Conservation (phyloP, 2,329 filamentous ascomycete species). For the Trichoderma semiorbis region DNA sequence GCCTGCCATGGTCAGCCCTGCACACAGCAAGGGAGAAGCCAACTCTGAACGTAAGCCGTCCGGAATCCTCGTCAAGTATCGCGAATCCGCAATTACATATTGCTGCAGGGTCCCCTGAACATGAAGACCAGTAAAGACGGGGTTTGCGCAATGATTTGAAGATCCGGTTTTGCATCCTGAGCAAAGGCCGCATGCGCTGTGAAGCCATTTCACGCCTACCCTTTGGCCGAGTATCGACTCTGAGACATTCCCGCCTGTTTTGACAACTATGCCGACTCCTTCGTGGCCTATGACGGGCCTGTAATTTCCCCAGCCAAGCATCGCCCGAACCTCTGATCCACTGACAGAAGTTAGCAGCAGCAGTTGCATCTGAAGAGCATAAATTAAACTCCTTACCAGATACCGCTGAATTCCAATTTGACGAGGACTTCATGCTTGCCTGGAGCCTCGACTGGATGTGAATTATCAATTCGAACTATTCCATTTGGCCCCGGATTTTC, state of each 20-base stretch:
- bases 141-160: slow-evolving; percentile 39
- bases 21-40: slow-evolving; percentile 32
- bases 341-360: slow-evolving; percentile 15
- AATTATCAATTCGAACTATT: not conserved
- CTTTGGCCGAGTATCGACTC: slow-evolving; percentile 30
- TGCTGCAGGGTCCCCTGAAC: slow-evolving; percentile 33
- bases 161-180: slow-evolving; percentile 33
- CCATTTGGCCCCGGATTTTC: not conserved
- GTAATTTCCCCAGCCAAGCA: slow-evolving; percentile 30
- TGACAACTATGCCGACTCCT: slow-evolving; percentile 30
- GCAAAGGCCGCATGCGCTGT: slow-evolving; percentile 39
- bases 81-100: slow-evolving; percentile 29
- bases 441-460: not conserved
- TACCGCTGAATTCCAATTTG: slow-evolving; percentile 6
- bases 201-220: slow-evolving; percentile 45
- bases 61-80: slow-evolving; percentile 29
- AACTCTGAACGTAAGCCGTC: slow-evolving; percentile 22
- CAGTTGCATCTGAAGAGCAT: not conserved
- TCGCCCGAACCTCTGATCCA: slow-evolving; percentile 31
- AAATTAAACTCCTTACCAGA: not conserved
- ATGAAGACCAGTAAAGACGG: slow-evolving; percentile 40
- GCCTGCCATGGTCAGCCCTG: slow-evolving; percentile 33
- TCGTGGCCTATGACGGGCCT: slow-evolving; percentile 30
- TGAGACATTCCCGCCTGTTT: slow-evolving; percentile 29
- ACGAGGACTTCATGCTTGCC: slow-evolving; percentile 7